Percentiles rank a stretch among this genome's conserved stretches.
These are phyloP conservation scores for Colletotrichum salicis DNA, from an alignment of 2,329 filamentous ascomycete species.

Conservation along the genomic window DNA sequence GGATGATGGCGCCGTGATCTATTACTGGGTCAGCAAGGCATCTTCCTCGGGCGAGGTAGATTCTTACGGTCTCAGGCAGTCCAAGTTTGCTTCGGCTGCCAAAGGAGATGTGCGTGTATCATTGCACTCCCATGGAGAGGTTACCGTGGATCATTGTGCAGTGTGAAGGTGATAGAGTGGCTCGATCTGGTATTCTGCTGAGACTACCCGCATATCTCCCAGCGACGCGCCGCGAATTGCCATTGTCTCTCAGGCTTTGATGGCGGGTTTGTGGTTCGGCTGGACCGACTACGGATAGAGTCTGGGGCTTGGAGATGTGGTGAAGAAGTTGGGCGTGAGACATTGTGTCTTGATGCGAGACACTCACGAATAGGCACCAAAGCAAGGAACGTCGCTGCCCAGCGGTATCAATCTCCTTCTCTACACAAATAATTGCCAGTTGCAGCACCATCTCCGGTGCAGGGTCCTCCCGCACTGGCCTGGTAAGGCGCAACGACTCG, in stretches of 20 bases:
- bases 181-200: not conserved
- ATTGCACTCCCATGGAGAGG: not conserved
- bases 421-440: not conserved
- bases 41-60: conserved; percentile 1
- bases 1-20: conserved; percentile 2
- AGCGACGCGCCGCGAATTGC: not conserved
- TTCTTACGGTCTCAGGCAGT: not conserved
- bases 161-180: not conserved
- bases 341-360: not conserved
- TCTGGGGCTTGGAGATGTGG: not conserved
- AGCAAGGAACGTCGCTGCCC: not conserved
- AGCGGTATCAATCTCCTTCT: not conserved
- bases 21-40: not conserved
- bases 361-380: not conserved
- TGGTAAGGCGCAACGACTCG: not conserved
- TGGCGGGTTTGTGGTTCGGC: not conserved
- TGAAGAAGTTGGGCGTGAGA: not conserved
- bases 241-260: not conserved
- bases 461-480: not conserved
- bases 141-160: not conserved
- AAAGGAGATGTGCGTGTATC: not conserved
- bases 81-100: not conserved
- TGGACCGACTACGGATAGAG: not conserved
- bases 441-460: not conserved
- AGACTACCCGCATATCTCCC: not conserved